Evolutionary conservation across 139 green algal genomes (phyloP).

Genomic region (Chlamydomonas urium): DNA sequence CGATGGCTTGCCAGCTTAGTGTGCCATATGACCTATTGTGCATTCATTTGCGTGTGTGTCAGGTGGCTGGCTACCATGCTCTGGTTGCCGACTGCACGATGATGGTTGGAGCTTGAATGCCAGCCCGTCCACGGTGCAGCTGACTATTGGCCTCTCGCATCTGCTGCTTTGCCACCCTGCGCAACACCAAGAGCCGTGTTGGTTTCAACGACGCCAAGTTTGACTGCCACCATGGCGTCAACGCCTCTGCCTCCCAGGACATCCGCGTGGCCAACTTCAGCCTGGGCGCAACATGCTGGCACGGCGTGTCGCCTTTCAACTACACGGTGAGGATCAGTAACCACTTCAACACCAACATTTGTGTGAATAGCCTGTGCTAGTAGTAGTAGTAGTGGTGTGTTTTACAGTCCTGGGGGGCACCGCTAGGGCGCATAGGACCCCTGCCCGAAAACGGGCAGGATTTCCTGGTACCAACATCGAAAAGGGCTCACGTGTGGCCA

Average conservation of each 20-base stretch:
- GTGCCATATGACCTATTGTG: background rate
- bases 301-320: conserved; percentile 14
- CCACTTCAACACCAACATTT: too few species aligned
- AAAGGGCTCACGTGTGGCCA: too few species aligned
- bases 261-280: background rate
- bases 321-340: conserved; percentile 14
- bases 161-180: background rate
- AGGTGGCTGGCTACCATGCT: background rate
- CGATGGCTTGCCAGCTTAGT: too few species aligned
- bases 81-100: background rate
- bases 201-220: too few species aligned
- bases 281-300: background rate
- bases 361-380: too few species aligned
- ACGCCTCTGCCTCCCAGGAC: conserved; percentile 2
- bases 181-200: background rate
- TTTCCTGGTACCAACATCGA: too few species aligned
- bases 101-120: background rate
- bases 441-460: too few species aligned
- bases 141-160: background rate
- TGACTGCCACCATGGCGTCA: background rate
- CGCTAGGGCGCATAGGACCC: too few species aligned
- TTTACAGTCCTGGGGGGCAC: too few species aligned
- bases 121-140: too few species aligned
- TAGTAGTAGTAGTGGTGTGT: too few species aligned
- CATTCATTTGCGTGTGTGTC: background rate